A percentile compares a stretch with the other conserved stretches of the same genome.
Evolutionary conservation across 768 basidiomycete species (phyloP).

Genomic region (Grammothele lineata): DNA sequence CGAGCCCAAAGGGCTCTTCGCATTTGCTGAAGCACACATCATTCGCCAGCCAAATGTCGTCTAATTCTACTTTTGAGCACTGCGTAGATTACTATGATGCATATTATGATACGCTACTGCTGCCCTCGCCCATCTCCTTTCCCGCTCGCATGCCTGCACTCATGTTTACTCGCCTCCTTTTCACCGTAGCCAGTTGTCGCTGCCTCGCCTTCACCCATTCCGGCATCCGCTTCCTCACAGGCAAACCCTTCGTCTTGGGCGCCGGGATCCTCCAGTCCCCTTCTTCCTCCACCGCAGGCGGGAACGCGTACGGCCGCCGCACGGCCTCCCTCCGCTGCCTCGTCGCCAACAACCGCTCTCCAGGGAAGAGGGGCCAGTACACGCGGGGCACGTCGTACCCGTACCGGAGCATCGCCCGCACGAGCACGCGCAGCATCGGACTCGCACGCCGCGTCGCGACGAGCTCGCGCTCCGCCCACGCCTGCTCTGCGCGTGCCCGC

Average conservation of each 20-base stretch:
- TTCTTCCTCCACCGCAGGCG: not conserved
- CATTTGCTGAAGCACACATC: too few species aligned
- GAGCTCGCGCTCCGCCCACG: not conserved
- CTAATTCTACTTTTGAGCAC: too few species aligned
- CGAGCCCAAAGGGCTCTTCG: too few species aligned
- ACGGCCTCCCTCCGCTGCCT: not conserved
- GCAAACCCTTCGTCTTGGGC: constrained; percentile 20
- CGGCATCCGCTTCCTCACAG: not conserved
- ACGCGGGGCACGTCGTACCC: constrained; percentile 39
- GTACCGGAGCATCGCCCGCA: constrained; percentile 33
- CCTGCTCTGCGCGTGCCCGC: too few species aligned
- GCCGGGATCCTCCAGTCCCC: not conserved
- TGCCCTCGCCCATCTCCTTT: too few species aligned
- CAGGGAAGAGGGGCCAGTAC: constrained; percentile 37
- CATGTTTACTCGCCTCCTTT: too few species aligned
- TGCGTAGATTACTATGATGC: too few species aligned
- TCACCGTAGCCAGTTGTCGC: too few species aligned
- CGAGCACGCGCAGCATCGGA: constrained; percentile 33
- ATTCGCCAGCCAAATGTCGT: too few species aligned
- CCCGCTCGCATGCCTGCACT: too few species aligned
- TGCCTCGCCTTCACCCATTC: too few species aligned
- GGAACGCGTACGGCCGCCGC: constrained; percentile 11
- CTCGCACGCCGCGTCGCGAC: not conserved
- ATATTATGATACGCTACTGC: too few species aligned
- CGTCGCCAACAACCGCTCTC: constrained; percentile 16